These are phyloP conservation scores for Barnettozyma pratensis DNA, from an alignment of 805 yeast species.

Conservation along the genomic window DNA sequence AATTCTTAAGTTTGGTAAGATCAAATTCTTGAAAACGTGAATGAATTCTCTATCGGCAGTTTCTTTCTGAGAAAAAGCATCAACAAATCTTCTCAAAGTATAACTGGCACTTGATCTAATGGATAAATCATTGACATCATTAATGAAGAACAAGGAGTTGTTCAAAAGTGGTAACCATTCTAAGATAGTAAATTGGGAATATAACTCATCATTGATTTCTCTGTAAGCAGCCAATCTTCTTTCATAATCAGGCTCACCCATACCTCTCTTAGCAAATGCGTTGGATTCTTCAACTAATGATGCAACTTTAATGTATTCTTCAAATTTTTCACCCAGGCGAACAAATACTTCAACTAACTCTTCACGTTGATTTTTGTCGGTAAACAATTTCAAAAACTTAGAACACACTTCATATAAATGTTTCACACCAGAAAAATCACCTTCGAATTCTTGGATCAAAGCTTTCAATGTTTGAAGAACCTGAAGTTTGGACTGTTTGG, in stretches of 20 bases:
- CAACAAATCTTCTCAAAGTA: conserved; percentile 59
- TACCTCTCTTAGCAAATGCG: conserved; percentile 53
- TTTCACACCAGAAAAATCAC: conserved; percentile 45
- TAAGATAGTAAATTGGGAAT: conserved; percentile 34
- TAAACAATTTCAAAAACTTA: conserved; percentile 51
- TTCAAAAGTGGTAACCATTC: conserved; percentile 83
- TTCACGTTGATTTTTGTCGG: conserved; percentile 57
- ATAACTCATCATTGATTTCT: conserved; percentile 52
- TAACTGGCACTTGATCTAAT: conserved; percentile 73
- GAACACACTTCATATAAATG: conserved; percentile 47
- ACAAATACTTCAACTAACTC: conserved; percentile 55
- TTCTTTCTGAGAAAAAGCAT: conserved; percentile 29
- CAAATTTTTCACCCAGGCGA: conserved; percentile 51
- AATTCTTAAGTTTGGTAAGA: conserved; percentile 59
- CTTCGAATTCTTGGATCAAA: conserved; percentile 47
- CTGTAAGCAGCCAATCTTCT: conserved; percentile 65
- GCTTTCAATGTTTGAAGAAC: conserved; percentile 53
- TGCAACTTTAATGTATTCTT: conserved; percentile 41
- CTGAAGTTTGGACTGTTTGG: conserved; percentile 46
- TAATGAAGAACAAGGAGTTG: conserved; percentile 62
- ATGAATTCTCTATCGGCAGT: conserved; percentile 27
- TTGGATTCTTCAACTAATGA: conserved; percentile 60
- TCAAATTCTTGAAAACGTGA: conserved; percentile 41
- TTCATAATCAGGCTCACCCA: conserved; percentile 78
- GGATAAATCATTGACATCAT: conserved; percentile 75